Conservation (phyloP, 2,329 filamentous ascomycete genomes). For the Pseudohalonectria lignicola region DNA sequence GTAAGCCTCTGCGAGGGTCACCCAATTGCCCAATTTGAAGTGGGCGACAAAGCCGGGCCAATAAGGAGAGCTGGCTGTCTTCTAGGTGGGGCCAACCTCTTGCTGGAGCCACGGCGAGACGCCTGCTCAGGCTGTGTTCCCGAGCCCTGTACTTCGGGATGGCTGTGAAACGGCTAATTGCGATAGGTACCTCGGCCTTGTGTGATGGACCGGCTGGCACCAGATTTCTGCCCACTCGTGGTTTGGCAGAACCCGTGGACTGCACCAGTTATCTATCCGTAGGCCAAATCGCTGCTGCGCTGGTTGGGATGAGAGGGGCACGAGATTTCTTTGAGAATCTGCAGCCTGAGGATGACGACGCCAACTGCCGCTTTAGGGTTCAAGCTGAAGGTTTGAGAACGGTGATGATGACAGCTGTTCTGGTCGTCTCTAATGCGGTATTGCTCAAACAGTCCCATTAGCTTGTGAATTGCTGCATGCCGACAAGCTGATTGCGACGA, state of each 20-base stretch:
- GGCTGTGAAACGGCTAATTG: background rate
- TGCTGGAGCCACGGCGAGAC: no score
- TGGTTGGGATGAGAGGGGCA: no score
- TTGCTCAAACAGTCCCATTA: background rate
- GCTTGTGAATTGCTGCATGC: background rate
- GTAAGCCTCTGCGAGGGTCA: slow-evolving; percentile 3
- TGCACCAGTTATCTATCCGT: no score
- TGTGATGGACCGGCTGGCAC: no score
- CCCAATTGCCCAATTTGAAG: slow-evolving; percentile 1
- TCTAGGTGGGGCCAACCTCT: no score
- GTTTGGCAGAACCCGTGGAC: no score
- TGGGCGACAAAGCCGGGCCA: slow-evolving; percentile 1
- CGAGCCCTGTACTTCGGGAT: slow-evolving; percentile 1
- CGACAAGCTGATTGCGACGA: background rate
- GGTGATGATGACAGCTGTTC: slow-evolving; percentile 5
- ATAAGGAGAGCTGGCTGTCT: no score
- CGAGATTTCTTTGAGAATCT: no score
- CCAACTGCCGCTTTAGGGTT: slow-evolving; percentile 11
- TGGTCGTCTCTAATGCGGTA: background rate
- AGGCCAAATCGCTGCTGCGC: no score
- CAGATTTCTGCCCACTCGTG: no score
- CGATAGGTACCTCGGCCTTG: slow-evolving; percentile 3
- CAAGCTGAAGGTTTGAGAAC: background rate
- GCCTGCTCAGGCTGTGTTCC: background rate
- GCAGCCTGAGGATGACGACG: slow-evolving; percentile 16